Base-by-base conservation (phyloP, 768 basidiomycete species). In the Pisolithus orientalis region DNA sequence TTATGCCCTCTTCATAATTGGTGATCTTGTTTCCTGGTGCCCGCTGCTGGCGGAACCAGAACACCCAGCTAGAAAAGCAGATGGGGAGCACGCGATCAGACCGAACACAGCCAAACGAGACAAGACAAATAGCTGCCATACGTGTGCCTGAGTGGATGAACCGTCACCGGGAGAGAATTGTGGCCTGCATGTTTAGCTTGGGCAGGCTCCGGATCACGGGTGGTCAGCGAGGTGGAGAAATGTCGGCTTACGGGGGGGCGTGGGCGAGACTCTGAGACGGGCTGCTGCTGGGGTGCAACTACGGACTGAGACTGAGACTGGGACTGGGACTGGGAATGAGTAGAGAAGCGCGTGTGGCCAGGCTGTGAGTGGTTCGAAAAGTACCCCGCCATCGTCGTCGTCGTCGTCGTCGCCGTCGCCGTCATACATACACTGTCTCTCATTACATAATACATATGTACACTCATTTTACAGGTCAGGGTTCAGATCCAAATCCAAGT, bases 1-100 rank as follows among this genome's bases (percentile, higher is more conserved):
- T 92, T 63, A 97, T 95, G 28, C 93, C 92, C 63, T 95, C 93
- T 62, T 96, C 94, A 64, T 97, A 96, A 64, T 82, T 93, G 10
- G 84, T 78, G 56, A 90, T 84, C 71, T 94, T 95, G 56, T 88
- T 91, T 13, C 91, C 92, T 14, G 91, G 90, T 2, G 88, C 75
- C 56, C 90, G 87, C 65, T 95, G 92, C 64, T 92, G 87, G 57
- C 90, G 81, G 72, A 91, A 94, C 87, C 87, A 94, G 65, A 92
- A 92, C 6, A 90, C 79, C 91, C 91, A 94, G 53, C 89, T 91
- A 64, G 40, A 57, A 57, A 57, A 21, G 21, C 52, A 55, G 53
- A 47, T 45, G 21, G 50, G 52, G 44, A 39, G 49, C 39, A 39
- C 47, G 48, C 39, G 37, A 44, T 10, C 34, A 14, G 39, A 56